A percentile compares a stretch with the other conserved stretches of the same genome.
Conservation (phyloP, 495 filamentous ascomycete genomes). For the Aspergillus panamensis region DNA sequence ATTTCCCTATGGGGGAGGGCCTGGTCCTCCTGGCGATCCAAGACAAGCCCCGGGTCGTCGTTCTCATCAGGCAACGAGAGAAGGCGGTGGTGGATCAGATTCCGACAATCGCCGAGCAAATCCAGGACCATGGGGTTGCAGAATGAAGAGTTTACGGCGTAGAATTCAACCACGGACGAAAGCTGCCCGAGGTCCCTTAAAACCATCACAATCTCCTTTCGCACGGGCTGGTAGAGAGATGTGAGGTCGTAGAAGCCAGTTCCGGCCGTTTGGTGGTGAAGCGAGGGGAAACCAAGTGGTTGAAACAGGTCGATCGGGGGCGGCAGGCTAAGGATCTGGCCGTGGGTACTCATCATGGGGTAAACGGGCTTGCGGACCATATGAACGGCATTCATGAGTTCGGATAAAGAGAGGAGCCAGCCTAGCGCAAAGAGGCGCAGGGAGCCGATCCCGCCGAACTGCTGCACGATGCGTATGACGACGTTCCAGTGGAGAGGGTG, state of each 20-base stretch:
- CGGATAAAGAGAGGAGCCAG: slow-evolving; percentile 9
- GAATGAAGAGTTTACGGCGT: background rate
- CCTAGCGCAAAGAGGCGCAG: slow-evolving; percentile 8
- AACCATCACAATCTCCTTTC: background rate
- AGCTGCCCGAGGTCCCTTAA: slow-evolving; percentile 4
- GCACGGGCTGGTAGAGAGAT: background rate
- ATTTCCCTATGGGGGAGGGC: background rate
- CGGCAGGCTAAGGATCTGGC: slow-evolving; percentile 4
- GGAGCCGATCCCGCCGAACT: slow-evolving; percentile 9
- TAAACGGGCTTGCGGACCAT: slow-evolving; percentile 3
- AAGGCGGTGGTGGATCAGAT: slow-evolving; percentile 7
- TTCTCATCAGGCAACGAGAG: slow-evolving; percentile 5
- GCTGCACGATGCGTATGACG: background rate
- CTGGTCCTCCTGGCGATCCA: background rate
- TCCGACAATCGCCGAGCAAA: slow-evolving; percentile 6
- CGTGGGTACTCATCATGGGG: background rate
- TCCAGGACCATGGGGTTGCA: slow-evolving; percentile 3
- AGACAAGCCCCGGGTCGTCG: background rate
- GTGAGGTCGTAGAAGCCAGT: slow-evolving; percentile 9
- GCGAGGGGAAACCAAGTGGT: background rate
- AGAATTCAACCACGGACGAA: slow-evolving; percentile 1
- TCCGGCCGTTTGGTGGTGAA: background rate
- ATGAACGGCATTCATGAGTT: slow-evolving; percentile 6
- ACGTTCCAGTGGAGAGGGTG: slow-evolving; percentile 12
- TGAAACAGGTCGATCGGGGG: slow-evolving; percentile 1